Base-by-base conservation (phyloP, 805 yeast genomes). In the Candida andamanensis region DNA sequence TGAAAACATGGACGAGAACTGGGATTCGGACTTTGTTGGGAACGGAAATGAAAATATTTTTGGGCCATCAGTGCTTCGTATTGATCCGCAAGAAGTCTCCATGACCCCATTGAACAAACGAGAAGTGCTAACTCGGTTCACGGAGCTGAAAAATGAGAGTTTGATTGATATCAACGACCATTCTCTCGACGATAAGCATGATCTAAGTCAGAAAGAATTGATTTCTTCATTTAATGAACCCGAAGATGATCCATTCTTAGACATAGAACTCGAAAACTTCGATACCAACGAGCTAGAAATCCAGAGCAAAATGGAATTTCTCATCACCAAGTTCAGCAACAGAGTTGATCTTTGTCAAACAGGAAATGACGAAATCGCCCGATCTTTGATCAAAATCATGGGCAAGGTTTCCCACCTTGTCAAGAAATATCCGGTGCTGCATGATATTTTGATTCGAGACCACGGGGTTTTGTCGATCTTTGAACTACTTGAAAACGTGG, bases 271-370 rank as follows among this genome's bases (percentile, higher is more conserved):
- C 26, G 65, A 60, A 17, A 52, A 50, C 32, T 62, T 60, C 35
- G 66, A 64, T 41, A 61, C 69, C 7, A 56, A 59, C 36, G 71
- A 65, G 32, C 42, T 63, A 13, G 69, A 63, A 39, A 50, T 62
- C 20, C 68, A 61, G 37, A 49, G 50, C 29, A 63, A 64, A 39
- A 62, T 60, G 61, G 69, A 58, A 21, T 52, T 46, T 30, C 46
- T 65, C 15, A 47, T 61, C 12, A 29, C 53, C 4, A 60, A 58
- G 34, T 54, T 64, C 28, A 40, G 60, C 3, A 38, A 43, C 17
- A 46, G 63, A 24, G 60, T 61, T 10, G 60, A 61, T 22, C 35
- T 44, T 11, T 47, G 54, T 21, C 54, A 51, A 14, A 37, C 40
- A 15, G 63, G 58, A 4, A 47, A 51, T 30, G 66, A 60, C 11